Base-by-base conservation (phyloP, 805 yeast genomes). In the Cyberlindnera saturnus region DNA sequence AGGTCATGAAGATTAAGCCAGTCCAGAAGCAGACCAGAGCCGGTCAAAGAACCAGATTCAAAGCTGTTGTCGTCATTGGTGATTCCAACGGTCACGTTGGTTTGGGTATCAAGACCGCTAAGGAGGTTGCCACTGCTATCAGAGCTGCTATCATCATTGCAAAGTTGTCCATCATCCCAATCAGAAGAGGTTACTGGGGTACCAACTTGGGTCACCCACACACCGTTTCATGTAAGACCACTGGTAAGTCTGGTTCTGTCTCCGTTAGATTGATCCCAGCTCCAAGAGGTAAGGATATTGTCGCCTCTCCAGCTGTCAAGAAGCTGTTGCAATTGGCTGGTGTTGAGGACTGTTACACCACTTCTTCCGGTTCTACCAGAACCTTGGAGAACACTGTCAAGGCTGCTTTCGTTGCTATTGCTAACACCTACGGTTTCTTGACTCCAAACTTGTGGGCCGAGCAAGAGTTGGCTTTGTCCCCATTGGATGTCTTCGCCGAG, bases 171-270 rank as follows among this genome's bases (percentile, higher is more conserved):
- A 85, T 93, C 75, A 89, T 93, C 72, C 99, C 99, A 71, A 91
- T 93, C 80, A 91, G 99, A 85, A 89, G 99, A 84, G 99, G 99
- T 81, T 93, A 93, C 93, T 93, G 99, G 99, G 99, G 99, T 78
- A 76, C 96, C 73, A 88, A 89, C 82, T 86, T 93, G 75, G 99
- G 99, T 84, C 85, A 86, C 75, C 99, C 99, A 70, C 99, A 93
- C 86, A 86, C 99, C 61, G 84, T 91, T 70, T 91, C 96, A 67
- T 75, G 83, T 77, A 93, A 93, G 89, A 88, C 90, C 71, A 85
- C 98, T 61, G 99, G 99, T 80, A 93, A 91, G 89, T 93, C 98
- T 81, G 99, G 99, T 84, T 91, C 98, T 75, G 98, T 93, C 69
- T 73, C 84, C 56, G 96, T 91, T 62, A 89, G 99, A 83, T 83